Evolutionary conservation across 2,329 filamentous ascomycete species (phyloP), one percentile per base, ranked within the genome.

Genomic region (Xylaria sp.): DNA sequence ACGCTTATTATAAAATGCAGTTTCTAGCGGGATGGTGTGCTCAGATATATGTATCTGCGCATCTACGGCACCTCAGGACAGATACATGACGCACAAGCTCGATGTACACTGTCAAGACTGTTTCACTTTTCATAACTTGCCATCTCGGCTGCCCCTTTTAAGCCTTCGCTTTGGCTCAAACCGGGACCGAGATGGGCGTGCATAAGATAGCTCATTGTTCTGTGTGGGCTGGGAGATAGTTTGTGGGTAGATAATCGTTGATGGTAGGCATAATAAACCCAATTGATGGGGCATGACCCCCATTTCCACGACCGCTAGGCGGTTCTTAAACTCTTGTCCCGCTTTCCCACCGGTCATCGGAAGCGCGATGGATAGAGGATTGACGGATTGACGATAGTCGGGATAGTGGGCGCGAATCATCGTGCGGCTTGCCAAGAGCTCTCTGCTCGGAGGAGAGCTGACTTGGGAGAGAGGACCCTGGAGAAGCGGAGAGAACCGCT

Each of bases 351-450:
- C 54, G 54, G 65, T 59, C 60, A 54, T 53, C 13, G 36, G 36
- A 44, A 58, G 54, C 31, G 10, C 10, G 36, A 44, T 10, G 40
- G 20, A 57, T 23, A 20, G 57, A 57, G 42, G 33, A 46, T 48
- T 23, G 15, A 66, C 51, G 36, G 40, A 46, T 48, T 48, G 13
- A 66, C 46, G 28, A 36, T 54, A 44, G 38, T 51, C 36, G 28
- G 36, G 58, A 38, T 23, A 17, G 62, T 31, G 57, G 66, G 38
- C 49, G 54, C 63, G 58, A 68, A 68, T 62, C 51, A 66, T 38
- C 15, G 42, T 49, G 48, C 33, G 63, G 51, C 23, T 6, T 42
- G 54, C 54, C 23, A 42, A 58, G 53, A 56, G 13, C 54, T 17
- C 51, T 36, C 54, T 57, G n/a, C 15, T 46, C 36, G 20, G 33